Evolutionary conservation across 2,329 filamentous ascomycete genomes (phyloP), one percentile per base, ranked within the genome.

Genomic region (Trichoderma endophyticum): DNA sequence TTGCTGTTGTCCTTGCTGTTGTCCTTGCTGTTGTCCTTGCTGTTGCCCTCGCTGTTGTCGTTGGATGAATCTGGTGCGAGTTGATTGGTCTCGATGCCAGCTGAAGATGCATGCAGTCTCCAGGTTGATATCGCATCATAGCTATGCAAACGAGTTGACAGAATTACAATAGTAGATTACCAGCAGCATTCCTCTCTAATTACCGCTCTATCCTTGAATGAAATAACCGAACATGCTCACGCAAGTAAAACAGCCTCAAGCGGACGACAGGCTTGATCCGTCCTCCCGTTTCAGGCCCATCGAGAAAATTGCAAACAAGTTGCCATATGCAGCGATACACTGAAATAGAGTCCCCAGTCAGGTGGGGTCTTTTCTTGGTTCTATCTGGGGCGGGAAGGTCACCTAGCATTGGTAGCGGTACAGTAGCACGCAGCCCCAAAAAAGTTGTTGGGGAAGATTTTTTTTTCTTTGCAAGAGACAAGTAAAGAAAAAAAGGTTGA

Each of bases 361-460:
- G 11, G 48, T 54, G 48, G 48, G 39, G 39, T n/a, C 39, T 18
- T 48, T 9, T 9, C 30, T 11, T 32, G 9, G 30, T 32, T 32
- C 48, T 43, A 21, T 54, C 48, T 54, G 48, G 48, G 48, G 48
- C 48, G 48, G 48, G 21, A 54, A 54, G 48, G n/a, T 11, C 21
- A 24, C 9, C n/a, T 21, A 51, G 43, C n/a, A 21, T n/a, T 39
- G 36, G 43, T 51, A 51, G 18, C n/a, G n/a, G 43, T 21, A 51
- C 11, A 51, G 43, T 51, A 21, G 43, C 43, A 51, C 48, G 21
- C 48, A 12, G n/a, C 48, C 48, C 48, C n/a, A 61, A 73, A 77
- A 78, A 77, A 78, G 73, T 79, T 79, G 77, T 79, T 79, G 77
- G 77, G 77, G 77, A 77, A 76, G 63, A 43, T 43, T 43, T 43